Conservation (phyloP, 257 asterid species). For the Gardenia jasminoides region DNA sequence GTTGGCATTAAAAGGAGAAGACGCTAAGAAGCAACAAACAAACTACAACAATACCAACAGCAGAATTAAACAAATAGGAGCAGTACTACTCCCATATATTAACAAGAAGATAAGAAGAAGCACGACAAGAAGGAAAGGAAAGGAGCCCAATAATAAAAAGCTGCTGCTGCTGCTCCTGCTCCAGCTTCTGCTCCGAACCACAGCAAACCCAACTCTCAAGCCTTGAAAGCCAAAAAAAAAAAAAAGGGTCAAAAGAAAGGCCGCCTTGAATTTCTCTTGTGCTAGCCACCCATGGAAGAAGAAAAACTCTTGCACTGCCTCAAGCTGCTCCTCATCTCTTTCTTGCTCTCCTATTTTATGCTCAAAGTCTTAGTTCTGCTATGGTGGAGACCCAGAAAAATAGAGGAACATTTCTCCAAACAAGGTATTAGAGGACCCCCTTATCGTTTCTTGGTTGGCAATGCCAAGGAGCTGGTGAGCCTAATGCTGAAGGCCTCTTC, state of each 20-base stretch:
- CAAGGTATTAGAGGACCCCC: slow-evolving; percentile 56
- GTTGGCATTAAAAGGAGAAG: slow-evolving; percentile 52
- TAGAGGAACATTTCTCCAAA: slow-evolving; percentile 45
- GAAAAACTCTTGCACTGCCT: slow-evolving; percentile 16
- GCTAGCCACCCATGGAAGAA: slow-evolving; percentile 32
- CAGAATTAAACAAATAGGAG: neutral
- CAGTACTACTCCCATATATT: neutral
- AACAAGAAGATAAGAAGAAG: neutral
- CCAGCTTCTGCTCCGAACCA: too few relatives aligned
- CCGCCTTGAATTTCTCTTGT: neutral
- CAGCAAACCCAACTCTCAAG: neutral
- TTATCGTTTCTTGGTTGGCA: slow-evolving; percentile 42
- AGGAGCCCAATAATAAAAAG: neutral
- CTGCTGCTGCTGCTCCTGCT: neutral
- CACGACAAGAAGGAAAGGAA: neutral
- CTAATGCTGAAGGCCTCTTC: slow-evolving; percentile 47
- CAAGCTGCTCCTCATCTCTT: slow-evolving; percentile 20
- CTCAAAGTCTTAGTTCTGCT: slow-evolving; percentile 25
- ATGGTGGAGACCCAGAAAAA: slow-evolving; percentile 48
- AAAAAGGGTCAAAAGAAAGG: neutral
- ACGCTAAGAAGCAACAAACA: slow-evolving; percentile 25
- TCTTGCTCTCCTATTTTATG: slow-evolving; percentile 15
- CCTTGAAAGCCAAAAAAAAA: neutral
- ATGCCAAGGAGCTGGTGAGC: slow-evolving; percentile 50
- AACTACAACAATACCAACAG: slow-evolving; percentile 9